Conservation (phyloP, 2,329 filamentous ascomycete genomes). For the Hypoxylon sp. region DNA sequence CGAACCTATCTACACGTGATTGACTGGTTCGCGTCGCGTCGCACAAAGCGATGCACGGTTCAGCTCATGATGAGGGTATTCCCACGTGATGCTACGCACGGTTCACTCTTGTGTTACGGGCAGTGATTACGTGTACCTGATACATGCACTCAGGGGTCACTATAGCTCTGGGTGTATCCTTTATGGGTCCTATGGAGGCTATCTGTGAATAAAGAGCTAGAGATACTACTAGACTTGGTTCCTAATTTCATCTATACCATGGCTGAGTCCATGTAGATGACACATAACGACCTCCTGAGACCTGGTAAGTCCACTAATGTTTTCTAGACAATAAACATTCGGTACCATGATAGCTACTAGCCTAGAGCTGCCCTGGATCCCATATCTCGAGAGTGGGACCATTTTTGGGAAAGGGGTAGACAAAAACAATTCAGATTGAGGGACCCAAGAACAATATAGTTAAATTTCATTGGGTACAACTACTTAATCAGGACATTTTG, state of each 20-base stretch:
- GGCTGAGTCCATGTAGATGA: not conserved
- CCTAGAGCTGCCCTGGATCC: not conserved
- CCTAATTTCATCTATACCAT: not conserved
- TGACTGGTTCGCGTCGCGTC: not conserved
- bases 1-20: constrained; percentile 31
- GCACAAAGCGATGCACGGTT: not conserved
- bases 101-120: not conserved
- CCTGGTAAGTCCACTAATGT: too few relatives aligned
- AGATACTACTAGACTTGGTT: not conserved
- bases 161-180: too few relatives aligned
- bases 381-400: not conserved
- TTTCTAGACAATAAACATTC: too few relatives aligned
- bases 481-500: constrained; percentile 2
- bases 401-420: not conserved
- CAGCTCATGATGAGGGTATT: not conserved
- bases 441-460: not conserved
- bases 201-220: constrained; percentile 3
- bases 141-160: not conserved
- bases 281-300: not conserved
- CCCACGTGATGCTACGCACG: constrained; percentile 7
- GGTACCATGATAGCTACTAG: not conserved
- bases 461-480: not conserved
- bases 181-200: not conserved
- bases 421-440: not conserved
- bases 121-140: not conserved